Evolutionary conservation across 208 protist genomes (phyloP), one percentile per base, ranked within the genome.

Genomic region (Strigomonas galati): DNA sequence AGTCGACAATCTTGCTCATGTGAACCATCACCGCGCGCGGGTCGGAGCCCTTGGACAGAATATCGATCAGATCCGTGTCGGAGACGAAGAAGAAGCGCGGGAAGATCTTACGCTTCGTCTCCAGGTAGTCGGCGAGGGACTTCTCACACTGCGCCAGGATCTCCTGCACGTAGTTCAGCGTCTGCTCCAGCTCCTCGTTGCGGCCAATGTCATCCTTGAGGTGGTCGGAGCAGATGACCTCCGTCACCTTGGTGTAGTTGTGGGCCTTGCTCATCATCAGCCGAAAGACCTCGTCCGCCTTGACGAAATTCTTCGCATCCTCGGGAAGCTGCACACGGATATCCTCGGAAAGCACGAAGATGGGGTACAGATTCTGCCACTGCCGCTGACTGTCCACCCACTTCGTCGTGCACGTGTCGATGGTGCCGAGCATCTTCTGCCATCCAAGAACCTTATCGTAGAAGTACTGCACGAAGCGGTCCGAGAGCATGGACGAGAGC

Each of bases 41-140:
- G 67, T 98, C 90, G 53, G 85, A 95, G 32, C 95, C 95, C 77
- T 99, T 98, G 59, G 89, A 97, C n/a, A 99, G 89, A 76, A 99
- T 99, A 72, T 99, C 97, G 60, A 99, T 95, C 27, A 99, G 80
- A 72, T 99, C 97, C 5, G 89, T 92, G 62, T 91, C 84, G 28
- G 90, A 95, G 31, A 98, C 90, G 73, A 98, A 98, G 83, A 98
- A 99, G 85, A 99, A 99, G 32, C 98, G 87, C n/a, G 98, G 97
- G 70, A 99, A 99, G 32, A 98, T 86, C 61, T 96, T 94, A 30
- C 97, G 85, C 85, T 99, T 99, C 17, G 94, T 98, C 73, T 99
- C 98, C 7, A 99, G 83, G 78, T 99, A 99, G 65, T 99, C 97
- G 32, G 93, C 83, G 0, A 99, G 75, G 7, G 93, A 76, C 85